A percentile compares a stretch with the other conserved stretches of the same genome.
Evolutionary conservation across 352 stramenopile genomes (phyloP).

Genomic region (Lagenidium sp.): DNA sequence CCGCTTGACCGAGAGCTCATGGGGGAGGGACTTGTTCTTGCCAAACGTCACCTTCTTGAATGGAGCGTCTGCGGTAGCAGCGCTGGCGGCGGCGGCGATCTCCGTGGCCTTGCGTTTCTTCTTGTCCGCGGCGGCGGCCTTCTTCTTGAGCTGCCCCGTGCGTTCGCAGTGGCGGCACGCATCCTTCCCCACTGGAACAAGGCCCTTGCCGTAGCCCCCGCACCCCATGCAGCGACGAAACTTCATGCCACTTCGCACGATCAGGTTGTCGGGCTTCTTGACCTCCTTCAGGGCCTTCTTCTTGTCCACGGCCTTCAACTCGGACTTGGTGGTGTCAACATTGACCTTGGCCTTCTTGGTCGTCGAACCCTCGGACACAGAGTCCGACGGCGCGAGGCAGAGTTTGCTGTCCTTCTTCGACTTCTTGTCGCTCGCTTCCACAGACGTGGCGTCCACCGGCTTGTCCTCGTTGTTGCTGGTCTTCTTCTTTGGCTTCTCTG

Average conservation of each 20-base stretch:
- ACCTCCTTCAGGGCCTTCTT: constrained; percentile 13
- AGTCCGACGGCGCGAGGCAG: constrained; percentile 1
- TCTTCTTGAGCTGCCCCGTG: constrained; percentile 45
- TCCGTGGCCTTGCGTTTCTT: constrained; percentile 57
- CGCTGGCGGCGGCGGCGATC: constrained; percentile 20
- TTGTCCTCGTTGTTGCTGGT: constrained; percentile 2
- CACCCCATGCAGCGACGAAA: constrained; percentile 64
- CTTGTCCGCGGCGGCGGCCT: constrained; percentile 27
- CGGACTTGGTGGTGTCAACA: constrained; percentile 3
- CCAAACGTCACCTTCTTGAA: constrained; percentile 82
- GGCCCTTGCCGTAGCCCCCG: constrained; percentile 62
- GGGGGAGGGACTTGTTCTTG: constrained; percentile 72
- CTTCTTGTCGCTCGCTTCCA: constrained; percentile 11
- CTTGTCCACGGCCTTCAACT: constrained; percentile 1
- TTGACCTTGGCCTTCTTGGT: constrained; percentile 8
- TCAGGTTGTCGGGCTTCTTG: constrained; percentile 9
- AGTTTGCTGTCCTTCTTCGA: constrained; percentile 2
- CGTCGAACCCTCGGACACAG: constrained; percentile 6
- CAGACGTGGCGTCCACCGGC: constrained; percentile 2
- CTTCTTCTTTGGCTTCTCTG: constrained; percentile 11
- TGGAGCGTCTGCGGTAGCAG: constrained; percentile 18
- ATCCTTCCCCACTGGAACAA: constrained; percentile 53
- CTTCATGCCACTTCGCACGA: constrained; percentile 61
- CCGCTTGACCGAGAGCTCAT: constrained; percentile 77
- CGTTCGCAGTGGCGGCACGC: constrained; percentile 71